These are phyloP conservation scores for Iberis pinnata DNA, from an alignment of 345 rosid genomes.

Conservation along the genomic window DNA sequence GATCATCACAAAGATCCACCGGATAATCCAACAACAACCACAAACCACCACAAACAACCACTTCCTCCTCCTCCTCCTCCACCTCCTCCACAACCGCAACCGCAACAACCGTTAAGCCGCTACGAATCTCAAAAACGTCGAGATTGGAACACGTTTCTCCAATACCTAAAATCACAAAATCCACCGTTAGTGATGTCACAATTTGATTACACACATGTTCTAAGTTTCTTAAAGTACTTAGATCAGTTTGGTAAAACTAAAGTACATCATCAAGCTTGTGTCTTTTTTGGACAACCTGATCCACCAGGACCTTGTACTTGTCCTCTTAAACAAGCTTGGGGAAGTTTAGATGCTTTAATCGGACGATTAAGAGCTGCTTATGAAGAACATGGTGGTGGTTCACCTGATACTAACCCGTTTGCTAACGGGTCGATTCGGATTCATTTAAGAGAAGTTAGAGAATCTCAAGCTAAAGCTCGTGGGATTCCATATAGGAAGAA, in stretches of 20 bases:
- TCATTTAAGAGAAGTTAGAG: slow-evolving; percentile 75
- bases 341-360: slow-evolving; percentile 72
- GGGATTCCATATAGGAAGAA: slow-evolving; percentile 92
- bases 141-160: slow-evolving; percentile 85
- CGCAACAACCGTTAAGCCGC: slow-evolving; percentile 49
- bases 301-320: slow-evolving; percentile 81
- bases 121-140: slow-evolving; percentile 58
- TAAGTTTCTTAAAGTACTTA: slow-evolving; percentile 72
- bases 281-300: slow-evolving; percentile 72
- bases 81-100: too few species aligned
- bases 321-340: slow-evolving; percentile 91
- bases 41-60: slow-evolving; percentile 21
- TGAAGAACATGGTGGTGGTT: slow-evolving; percentile 70
- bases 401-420: slow-evolving; percentile 77
- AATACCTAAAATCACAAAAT: slow-evolving; percentile 70
- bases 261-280: slow-evolving; percentile 78
- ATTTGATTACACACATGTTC: slow-evolving; percentile 68
- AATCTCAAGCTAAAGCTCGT: slow-evolving; percentile 77
- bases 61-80: too few species aligned
- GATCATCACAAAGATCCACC: slow-evolving; percentile 19
- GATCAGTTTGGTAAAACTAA: slow-evolving; percentile 96
- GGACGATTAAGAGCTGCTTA: slow-evolving; percentile 59
- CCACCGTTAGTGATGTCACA: slow-evolving; percentile 71
- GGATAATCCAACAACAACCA: slow-evolving; percentile 27
- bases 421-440: slow-evolving; percentile 65